Evolutionary conservation across 2,329 filamentous ascomycete genomes (phyloP).

Genomic region (Nigrospora sphaerica): DNA sequence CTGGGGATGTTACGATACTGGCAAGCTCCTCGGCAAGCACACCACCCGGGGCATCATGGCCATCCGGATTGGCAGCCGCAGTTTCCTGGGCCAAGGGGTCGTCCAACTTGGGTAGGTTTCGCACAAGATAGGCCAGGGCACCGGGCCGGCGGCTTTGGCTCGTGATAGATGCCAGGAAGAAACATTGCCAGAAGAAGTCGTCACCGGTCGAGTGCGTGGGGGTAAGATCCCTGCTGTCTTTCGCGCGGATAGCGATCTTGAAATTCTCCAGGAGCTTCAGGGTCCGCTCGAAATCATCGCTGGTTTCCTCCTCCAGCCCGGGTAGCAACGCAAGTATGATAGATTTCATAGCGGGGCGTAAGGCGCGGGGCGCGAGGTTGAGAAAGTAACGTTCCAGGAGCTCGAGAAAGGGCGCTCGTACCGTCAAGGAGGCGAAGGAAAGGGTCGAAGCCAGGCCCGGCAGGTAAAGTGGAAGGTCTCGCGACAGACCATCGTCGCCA

Average conservation of each 20-base stretch:
- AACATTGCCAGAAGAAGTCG: slow-evolving; percentile 96
- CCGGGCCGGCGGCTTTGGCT: slow-evolving; percentile 79
- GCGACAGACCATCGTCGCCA: slow-evolving; percentile 70
- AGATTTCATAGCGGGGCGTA: slow-evolving; percentile 85
- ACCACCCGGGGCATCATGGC: slow-evolving; percentile 24
- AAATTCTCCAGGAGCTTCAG: slow-evolving; percentile 72
- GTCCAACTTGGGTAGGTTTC: slow-evolving; percentile 69
- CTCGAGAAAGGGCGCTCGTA: slow-evolving; percentile 77
- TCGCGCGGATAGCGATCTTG: slow-evolving; percentile 57
- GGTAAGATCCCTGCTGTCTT: slow-evolving; percentile 41
- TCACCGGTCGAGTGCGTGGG: slow-evolving; percentile 55
- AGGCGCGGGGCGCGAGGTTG: slow-evolving; percentile 57
- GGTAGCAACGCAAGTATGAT: slow-evolving; percentile 84
- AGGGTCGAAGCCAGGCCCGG: slow-evolving; percentile 84
- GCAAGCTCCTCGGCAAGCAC: slow-evolving; percentile 47
- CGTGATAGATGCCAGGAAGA: slow-evolving; percentile 90
- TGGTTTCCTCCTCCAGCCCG: slow-evolving; percentile 90
- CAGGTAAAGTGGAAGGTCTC: slow-evolving; percentile 79
- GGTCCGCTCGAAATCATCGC: slow-evolving; percentile 92
- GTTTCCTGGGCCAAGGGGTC: slow-evolving; percentile 25
- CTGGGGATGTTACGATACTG: slow-evolving; percentile 73
- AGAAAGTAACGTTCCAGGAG: slow-evolving; percentile 78
- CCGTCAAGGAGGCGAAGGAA: slow-evolving; percentile 89
- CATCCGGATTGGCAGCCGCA: slow-evolving; percentile 20
- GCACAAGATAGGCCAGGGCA: slow-evolving; percentile 77